phyloP scores from a whole-genome alignment of 768 basidiomycete species.

The Peribolospora kevripleyi region DNA sequence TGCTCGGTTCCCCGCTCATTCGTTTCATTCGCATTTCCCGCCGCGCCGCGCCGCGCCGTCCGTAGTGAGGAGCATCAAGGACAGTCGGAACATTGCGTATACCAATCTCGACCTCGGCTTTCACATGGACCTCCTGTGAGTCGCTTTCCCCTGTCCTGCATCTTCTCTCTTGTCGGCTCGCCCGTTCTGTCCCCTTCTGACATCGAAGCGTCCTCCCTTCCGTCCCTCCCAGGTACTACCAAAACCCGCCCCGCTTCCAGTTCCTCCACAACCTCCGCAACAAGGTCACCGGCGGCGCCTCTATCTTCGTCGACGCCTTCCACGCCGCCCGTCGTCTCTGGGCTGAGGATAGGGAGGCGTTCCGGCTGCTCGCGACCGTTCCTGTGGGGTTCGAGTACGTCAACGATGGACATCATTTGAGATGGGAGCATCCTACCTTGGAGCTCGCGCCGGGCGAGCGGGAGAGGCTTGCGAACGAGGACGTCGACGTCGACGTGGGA shows the following conservation, averaged over 20 bases:
- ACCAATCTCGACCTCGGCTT: slow-evolving; percentile 68
- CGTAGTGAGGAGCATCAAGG: slow-evolving; percentile 38
- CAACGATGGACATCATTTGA: slow-evolving; percentile 67
- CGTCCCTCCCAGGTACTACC: slow-evolving; percentile 42
- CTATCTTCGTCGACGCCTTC: slow-evolving; percentile 64
- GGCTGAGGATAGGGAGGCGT: slow-evolving; percentile 27
- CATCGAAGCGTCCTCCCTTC: not conserved
- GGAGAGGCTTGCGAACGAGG: not conserved
- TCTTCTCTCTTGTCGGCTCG: not conserved
- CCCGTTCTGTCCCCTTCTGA: not conserved
- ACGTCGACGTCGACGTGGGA: not conserved
- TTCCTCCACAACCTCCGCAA: slow-evolving; percentile 75
- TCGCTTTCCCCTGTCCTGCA: slow-evolving; percentile 5
- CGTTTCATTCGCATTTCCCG: too few species aligned
- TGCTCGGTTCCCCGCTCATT: too few species aligned
- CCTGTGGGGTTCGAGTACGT: slow-evolving; percentile 75
- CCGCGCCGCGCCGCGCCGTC: slow-evolving; percentile 4
- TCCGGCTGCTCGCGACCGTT: slow-evolving; percentile 33
- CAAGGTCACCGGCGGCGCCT: slow-evolving; percentile 54
- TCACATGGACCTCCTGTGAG: slow-evolving; percentile 80
- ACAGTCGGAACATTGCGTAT: slow-evolving; percentile 80
- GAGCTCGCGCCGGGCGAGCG: slow-evolving; percentile 24
- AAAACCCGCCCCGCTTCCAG: slow-evolving; percentile 75
- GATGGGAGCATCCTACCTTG: slow-evolving; percentile 48
- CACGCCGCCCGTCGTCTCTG: slow-evolving; percentile 36